Conservation (phyloP, 2,329 filamentous ascomycete genomes). For the Pseudogymnoascus sp. region DNA sequence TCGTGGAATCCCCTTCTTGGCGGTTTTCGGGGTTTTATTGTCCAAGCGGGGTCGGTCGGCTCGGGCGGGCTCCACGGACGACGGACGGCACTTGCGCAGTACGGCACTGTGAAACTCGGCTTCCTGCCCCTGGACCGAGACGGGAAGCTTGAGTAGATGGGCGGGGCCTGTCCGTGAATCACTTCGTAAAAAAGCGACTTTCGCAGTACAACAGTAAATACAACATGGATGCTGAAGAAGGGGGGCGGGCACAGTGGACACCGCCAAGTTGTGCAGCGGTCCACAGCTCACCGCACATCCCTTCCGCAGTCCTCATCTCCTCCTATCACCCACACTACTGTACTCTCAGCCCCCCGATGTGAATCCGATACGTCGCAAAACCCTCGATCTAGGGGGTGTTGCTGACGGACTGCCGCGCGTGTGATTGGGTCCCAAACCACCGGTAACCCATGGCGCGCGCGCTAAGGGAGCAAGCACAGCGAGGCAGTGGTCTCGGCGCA, state of each 20-base stretch:
- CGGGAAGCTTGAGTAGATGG: not conserved
- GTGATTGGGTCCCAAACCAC: not conserved
- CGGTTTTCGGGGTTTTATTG: not conserved
- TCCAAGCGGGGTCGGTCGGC: not conserved
- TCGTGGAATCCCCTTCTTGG: not conserved
- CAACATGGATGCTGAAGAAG: slow-evolving; percentile 4
- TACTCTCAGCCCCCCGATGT: not conserved
- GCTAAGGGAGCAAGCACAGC: not conserved
- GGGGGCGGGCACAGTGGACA: not conserved
- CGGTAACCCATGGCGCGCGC: not conserved
- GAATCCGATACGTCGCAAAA: slow-evolving; percentile 4
- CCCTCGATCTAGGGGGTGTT: not conserved
- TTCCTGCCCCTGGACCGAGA: not conserved
- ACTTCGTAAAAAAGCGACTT: not conserved
- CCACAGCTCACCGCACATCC: not conserved
- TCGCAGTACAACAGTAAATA: not conserved
- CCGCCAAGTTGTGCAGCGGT: slow-evolving; percentile 1
- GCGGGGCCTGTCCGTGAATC: not conserved
- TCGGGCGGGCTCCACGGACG: not conserved
- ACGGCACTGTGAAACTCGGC: not conserved
- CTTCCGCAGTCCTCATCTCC: not conserved
- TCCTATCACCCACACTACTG: not conserved
- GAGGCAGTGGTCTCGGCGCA: not conserved
- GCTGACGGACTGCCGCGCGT: not conserved
- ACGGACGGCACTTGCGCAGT: not conserved